Base-by-base conservation (phyloP, 345 rosid species). In the Pugionium cornutum region DNA sequence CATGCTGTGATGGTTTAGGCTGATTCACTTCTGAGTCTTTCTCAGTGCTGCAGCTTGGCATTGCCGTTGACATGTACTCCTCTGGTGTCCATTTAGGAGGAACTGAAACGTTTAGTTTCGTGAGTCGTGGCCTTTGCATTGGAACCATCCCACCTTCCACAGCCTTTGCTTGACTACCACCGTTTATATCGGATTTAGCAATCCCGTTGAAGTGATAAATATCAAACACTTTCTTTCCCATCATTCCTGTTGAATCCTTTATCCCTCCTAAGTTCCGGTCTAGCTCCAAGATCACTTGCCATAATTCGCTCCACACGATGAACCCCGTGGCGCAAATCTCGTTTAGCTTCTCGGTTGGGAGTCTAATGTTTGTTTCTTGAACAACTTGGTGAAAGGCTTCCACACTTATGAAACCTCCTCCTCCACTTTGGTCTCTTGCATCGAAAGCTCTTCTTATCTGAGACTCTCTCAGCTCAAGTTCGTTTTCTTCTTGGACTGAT, bases 1-100 rank as follows among this genome's bases (percentile, higher is more conserved):
- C 96, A 62, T 90, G 99, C 76, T 90, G 99, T 31, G 81, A 54
- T 31, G 91, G 81, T 67, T 85, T 89, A 9, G 86, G 84, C 76
- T 88, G 89, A 47, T 83, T 73, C 53, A 79, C 85, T 76, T 86
- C 87, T 1, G 76, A 39, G 39, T 83, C 94, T 67, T 80, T 83
- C 33, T 79, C 76, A 36, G 88, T 63, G 52, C 72, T 72, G 46
- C 42, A 39, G 42, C 87, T 80, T 3, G 92, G 62, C 63, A 77
- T 66, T 44, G 79, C 85, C 56, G 83, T 83, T 1, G 95, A 70
- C 95, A 91, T 78, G 84, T 83, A 95, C 75, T 95, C 99, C 78
- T 91, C 96, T 0, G 92, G 96, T 28, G 94, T 95, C 99, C 99
- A 95, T 71, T 92, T 84, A n/a, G 99, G 99, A 29, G 99, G 99